Conservation (phyloP, 192 early-diverging fungal genomes). For the Gonapodya prolifera region DNA sequence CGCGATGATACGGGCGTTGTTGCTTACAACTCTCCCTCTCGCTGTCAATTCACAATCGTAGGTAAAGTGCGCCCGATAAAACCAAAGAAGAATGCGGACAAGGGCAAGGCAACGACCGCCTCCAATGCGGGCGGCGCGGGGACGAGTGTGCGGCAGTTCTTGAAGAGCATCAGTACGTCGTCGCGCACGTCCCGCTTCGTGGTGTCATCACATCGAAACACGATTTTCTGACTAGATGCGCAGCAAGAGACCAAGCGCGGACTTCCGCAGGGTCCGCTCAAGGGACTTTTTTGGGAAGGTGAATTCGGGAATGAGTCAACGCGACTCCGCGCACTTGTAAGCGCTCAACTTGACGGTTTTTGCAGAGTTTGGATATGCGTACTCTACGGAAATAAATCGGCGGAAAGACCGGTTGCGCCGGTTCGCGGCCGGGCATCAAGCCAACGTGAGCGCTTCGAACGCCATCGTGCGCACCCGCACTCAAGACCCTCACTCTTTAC, state of each 20-base stretch:
- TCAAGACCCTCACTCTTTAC: too few species aligned
- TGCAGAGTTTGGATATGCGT: background rate
- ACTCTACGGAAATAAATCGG: background rate
- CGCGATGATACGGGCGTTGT: too few species aligned
- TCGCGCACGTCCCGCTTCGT: background rate
- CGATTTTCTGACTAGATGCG: background rate
- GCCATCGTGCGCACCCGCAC: too few species aligned
- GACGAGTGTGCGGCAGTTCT: background rate
- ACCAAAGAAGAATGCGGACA: too few species aligned
- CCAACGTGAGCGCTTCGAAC: background rate
- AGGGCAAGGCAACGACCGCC: background rate
- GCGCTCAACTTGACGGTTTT: too few species aligned
- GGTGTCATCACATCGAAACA: background rate
- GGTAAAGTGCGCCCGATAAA: background rate
- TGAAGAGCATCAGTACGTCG: background rate
- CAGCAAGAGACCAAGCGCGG: background rate
- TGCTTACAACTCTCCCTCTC: too few species aligned
- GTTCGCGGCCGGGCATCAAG: background rate
- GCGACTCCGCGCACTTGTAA: too few species aligned
- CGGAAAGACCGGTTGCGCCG: background rate
- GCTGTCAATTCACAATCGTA: too few species aligned
- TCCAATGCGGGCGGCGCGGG: background rate
- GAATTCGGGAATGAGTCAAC: too few species aligned
- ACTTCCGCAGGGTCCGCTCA: background rate
- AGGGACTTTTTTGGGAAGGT: background rate